phyloP scores from a whole-genome alignment of 1,284 basidiomycete genomes.

The Pascua sp. region DNA sequence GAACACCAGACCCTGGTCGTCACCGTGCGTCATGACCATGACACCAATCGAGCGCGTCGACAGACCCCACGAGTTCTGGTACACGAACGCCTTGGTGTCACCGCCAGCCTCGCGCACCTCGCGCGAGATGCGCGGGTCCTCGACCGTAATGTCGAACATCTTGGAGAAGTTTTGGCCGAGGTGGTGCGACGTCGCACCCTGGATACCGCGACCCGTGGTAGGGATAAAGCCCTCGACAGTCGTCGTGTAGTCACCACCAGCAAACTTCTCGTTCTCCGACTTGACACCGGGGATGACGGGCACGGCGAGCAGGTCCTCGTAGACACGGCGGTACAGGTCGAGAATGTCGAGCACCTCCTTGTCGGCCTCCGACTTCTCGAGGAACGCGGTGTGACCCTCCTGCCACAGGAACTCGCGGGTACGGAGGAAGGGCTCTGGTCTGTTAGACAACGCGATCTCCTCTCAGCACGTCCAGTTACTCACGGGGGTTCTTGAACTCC shows the following conservation, averaged over 20 bases:
- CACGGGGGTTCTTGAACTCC: conserved; percentile 95
- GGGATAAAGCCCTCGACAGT: conserved; percentile 98
- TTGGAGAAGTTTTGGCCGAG: conserved; percentile 98
- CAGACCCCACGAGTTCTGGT: conserved; percentile 99
- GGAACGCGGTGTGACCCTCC: conserved; percentile 95
- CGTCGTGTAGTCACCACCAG: conserved; percentile 95
- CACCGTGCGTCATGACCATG: conserved; percentile 99
- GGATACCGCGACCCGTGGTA: conserved; percentile 94
- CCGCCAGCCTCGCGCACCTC: conserved; percentile 26
- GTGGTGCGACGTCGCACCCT: conserved; percentile 96
- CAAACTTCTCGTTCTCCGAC: conserved; percentile 99
- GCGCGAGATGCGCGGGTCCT: conserved; percentile 63
- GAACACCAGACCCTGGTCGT: conserved; percentile 94
- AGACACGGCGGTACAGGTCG: conserved; percentile 93
- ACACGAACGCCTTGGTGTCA: conserved; percentile 69
- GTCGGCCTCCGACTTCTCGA: conserved; percentile 85
- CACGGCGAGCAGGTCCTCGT: conserved; percentile 93
- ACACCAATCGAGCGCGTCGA: conserved; percentile 96
- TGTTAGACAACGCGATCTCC: too few relatives aligned
- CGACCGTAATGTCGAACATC: conserved; percentile 98
- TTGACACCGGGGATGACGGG: conserved; percentile 96
- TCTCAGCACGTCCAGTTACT: conserved; percentile 51
- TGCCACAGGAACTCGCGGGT: conserved; percentile 99
- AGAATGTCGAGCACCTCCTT: conserved; percentile 89
- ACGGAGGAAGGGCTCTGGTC: conserved; percentile 81